Base-by-base conservation (phyloP, 257 asterid species). In the Nicotiana paniculata region DNA sequence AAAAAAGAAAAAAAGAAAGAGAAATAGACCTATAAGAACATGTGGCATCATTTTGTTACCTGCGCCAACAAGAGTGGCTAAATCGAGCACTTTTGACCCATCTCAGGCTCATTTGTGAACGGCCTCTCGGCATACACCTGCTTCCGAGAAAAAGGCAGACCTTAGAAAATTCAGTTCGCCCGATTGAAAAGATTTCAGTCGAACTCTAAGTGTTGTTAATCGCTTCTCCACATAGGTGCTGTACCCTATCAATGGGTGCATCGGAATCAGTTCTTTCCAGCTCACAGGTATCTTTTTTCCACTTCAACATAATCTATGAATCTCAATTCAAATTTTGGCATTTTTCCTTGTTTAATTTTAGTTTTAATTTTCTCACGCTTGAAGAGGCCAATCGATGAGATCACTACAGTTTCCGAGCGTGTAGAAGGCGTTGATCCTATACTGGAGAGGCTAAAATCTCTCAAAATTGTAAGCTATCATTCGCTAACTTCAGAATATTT, bases 331-430 rank as follows among this genome's bases (percentile, higher is more conserved):
- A 28, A 67, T 81, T 81, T 48, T 24, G 18, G 48, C 51, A 1
- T 37, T 75, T 58, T 18, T 35, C 63, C 63, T 6, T 46, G 57
- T 61, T 13, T 77, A 5, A 51, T 35, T 82, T 13, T 77, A 5
- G 32, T 35, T 82, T 57, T 57, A 18, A 18, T 37, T 77, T 48
- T 21, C 24, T 48, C 43, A 5, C 82, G 63, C 55, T 57, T 64
- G 65, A 82, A 89, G 93, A 84, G 88, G 77, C 81, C 90, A 83
- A 90, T 78, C 64, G 96, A 91, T 77, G 96, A 86, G 84, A 93
- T 96, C 85, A 96, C 99, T 79, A 93, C 97, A 9, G 95, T 96
- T 46, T 91, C 97, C 55, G 96, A 92, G 88, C 96, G 92, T 32
- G 64, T 91, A 18, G 90, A 90, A 83, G 91, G 81, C 82, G 86